phyloP scores from a whole-genome alignment of 257 asterid species.

The Solanum clarkiae region DNA sequence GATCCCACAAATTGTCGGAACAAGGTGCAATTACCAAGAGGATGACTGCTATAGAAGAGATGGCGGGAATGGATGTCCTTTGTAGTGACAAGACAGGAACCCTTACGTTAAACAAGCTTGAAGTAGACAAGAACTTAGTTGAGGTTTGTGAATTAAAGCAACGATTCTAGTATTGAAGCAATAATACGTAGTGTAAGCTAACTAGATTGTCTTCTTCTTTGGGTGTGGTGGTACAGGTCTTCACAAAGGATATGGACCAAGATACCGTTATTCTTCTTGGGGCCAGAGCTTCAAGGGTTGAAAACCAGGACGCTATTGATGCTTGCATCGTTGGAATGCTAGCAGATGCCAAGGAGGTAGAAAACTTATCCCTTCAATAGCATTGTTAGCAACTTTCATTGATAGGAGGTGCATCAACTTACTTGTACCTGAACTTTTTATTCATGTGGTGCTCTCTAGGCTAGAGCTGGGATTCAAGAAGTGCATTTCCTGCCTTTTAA shows the following conservation, averaged over 20 bases:
- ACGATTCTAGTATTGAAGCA: background rate
- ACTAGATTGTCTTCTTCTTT: background rate
- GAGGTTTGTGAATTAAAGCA: slow-evolving; percentile 25
- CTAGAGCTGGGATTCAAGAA: slow-evolving; percentile 88
- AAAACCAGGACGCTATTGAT: slow-evolving; percentile 44
- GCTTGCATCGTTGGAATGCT: slow-evolving; percentile 38
- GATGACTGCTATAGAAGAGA: slow-evolving; percentile 82
- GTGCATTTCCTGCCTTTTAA: slow-evolving; percentile 86
- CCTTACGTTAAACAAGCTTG: slow-evolving; percentile 60
- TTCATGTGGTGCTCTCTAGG: slow-evolving; percentile 18
- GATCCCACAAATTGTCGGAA: slow-evolving; percentile 66
- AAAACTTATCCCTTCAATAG: background rate
- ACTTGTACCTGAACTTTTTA: background rate
- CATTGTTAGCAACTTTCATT: background rate
- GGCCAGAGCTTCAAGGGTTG: slow-evolving; percentile 41
- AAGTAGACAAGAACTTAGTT: slow-evolving; percentile 43
- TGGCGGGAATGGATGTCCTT: slow-evolving; percentile 90
- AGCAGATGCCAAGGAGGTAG: slow-evolving; percentile 38
- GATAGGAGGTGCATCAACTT: background rate
- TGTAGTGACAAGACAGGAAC: slow-evolving; percentile 87
- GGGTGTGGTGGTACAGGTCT: slow-evolving; percentile 11
- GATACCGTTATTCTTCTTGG: slow-evolving; percentile 26
- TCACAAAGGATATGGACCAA: slow-evolving; percentile 25
- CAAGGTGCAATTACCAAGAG: slow-evolving; percentile 86
- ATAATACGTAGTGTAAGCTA: background rate